These are phyloP conservation scores for Crithidia sp. DNA, from an alignment of 208 protist genomes.

Conservation along the genomic window DNA sequence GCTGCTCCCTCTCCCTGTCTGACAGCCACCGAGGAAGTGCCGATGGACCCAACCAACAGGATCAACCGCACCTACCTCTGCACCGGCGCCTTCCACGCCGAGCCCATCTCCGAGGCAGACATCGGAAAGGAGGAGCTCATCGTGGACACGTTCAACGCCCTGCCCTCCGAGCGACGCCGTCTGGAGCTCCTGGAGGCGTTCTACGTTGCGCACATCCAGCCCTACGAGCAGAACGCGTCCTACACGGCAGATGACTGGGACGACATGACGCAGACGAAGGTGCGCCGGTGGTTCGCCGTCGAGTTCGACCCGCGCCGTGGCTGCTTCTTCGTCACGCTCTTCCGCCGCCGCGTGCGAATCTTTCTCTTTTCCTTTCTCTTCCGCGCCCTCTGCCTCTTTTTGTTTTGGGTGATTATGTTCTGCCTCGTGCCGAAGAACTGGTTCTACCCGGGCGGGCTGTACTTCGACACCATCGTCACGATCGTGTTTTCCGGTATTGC, in stretches of 20 bases:
- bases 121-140: constrained; percentile 36
- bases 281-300: constrained; percentile 41
- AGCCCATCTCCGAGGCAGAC: constrained; percentile 40
- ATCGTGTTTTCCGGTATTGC: constrained; percentile 55
- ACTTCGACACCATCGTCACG: constrained; percentile 60
- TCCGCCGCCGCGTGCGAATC: constrained; percentile 40
- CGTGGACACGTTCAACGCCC: constrained; percentile 49
- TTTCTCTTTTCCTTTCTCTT: constrained; percentile 64
- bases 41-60: constrained; percentile 10
- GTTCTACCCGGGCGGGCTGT: constrained; percentile 59
- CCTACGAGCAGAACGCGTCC: constrained; percentile 48
- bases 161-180: constrained; percentile 39
- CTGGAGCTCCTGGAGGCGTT: constrained; percentile 51
- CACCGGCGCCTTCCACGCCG: constrained; percentile 38
- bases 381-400: constrained; percentile 45
- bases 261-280: constrained; percentile 42
- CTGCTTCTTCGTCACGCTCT: constrained; percentile 53
- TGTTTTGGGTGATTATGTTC: constrained; percentile 69
- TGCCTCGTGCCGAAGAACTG: constrained; percentile 39
- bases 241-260: constrained; percentile 67
- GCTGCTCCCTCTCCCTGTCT: not conserved
- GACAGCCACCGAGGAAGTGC: constrained; percentile 14
- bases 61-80: constrained; percentile 36
- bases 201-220: constrained; percentile 49
- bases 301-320: constrained; percentile 41